Percentiles rank a stretch among this genome's conserved stretches.
Evolutionary conservation across 1,284 basidiomycete species (phyloP).

Genomic region (Salmacisia buchloeana): DNA sequence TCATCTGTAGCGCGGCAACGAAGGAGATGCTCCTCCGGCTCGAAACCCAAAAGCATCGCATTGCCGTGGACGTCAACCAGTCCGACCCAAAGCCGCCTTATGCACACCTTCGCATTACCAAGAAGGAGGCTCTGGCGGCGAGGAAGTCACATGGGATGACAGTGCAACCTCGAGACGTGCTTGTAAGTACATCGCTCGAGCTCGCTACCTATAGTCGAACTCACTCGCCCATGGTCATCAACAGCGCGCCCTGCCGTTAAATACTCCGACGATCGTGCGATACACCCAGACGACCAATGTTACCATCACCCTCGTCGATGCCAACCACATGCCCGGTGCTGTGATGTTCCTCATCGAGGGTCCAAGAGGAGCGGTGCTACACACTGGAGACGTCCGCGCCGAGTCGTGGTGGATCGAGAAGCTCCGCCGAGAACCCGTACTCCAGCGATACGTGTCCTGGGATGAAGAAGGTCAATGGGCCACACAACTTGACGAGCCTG

Average conservation of each 20-base stretch:
- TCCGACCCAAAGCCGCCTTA: conserved; percentile 28
- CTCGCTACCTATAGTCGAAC: not conserved
- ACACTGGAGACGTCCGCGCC: conserved; percentile 86
- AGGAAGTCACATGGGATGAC: conserved; percentile 18
- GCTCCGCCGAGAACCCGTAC: conserved; percentile 63
- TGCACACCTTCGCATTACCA: conserved; percentile 22
- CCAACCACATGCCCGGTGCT: conserved; percentile 89
- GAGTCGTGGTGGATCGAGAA: conserved; percentile 71
- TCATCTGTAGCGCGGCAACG: conserved; percentile 37
- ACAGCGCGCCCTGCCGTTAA: conserved; percentile 27
- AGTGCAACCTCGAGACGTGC: conserved; percentile 18
- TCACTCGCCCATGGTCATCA: not conserved
- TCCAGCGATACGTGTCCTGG: conserved; percentile 64
- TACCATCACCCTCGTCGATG: conserved; percentile 74
- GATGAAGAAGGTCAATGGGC: too few relatives aligned
- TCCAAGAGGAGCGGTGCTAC: conserved; percentile 65
- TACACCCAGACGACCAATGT: conserved; percentile 60
- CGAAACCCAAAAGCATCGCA: conserved; percentile 27
- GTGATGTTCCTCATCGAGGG: conserved; percentile 89
- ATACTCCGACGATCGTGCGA: conserved; percentile 63
- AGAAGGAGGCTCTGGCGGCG: conserved; percentile 19
- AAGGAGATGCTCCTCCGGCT: conserved; percentile 35
- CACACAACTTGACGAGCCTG: too few relatives aligned
- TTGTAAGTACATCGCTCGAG: not conserved
- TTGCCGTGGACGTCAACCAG: conserved; percentile 19